Conservation (phyloP, 805 yeast genomes). For the Kodamaea neixiangensis region DNA sequence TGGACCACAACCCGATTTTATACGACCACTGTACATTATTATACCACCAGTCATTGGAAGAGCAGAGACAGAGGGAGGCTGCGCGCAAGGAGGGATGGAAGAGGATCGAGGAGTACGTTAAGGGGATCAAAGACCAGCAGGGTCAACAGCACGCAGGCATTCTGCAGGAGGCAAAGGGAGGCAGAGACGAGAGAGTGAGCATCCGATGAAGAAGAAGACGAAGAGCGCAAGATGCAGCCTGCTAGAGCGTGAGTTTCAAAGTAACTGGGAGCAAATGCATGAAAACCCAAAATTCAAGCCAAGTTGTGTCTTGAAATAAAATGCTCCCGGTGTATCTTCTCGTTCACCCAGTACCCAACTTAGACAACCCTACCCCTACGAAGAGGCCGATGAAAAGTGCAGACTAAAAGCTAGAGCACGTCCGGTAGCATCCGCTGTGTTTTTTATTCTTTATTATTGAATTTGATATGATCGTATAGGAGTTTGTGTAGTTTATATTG, state of each 20-base stretch:
- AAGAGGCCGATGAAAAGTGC: not conserved
- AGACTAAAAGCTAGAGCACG: not conserved
- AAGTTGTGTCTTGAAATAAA: not conserved
- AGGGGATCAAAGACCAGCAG: constrained; percentile 19
- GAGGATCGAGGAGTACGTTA: constrained; percentile 62
- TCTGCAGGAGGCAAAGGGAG: not conserved
- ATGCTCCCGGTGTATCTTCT: not conserved
- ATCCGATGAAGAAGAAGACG: not conserved
- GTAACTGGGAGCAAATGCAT: not conserved
- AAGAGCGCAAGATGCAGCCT: not conserved
- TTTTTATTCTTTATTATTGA: constrained; percentile 2
- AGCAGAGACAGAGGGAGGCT: constrained; percentile 62
- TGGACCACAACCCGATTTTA: constrained; percentile 88
- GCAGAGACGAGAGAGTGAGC: not conserved
- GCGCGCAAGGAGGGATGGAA: constrained; percentile 72
- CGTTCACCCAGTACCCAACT: not conserved
- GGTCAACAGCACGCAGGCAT: not conserved
- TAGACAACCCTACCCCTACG: not conserved
- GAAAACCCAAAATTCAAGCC: not conserved
- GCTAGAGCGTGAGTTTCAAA: not conserved
- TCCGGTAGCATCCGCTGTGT: not conserved
- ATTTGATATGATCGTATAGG: constrained; percentile 2
- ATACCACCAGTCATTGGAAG: constrained; percentile 77
- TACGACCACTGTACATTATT: constrained; percentile 91
- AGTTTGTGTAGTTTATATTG: not conserved